Evolutionary conservation across 2,329 filamentous ascomycete species (phyloP).

Genomic region (Pseudopithomyces maydicus): DNA sequence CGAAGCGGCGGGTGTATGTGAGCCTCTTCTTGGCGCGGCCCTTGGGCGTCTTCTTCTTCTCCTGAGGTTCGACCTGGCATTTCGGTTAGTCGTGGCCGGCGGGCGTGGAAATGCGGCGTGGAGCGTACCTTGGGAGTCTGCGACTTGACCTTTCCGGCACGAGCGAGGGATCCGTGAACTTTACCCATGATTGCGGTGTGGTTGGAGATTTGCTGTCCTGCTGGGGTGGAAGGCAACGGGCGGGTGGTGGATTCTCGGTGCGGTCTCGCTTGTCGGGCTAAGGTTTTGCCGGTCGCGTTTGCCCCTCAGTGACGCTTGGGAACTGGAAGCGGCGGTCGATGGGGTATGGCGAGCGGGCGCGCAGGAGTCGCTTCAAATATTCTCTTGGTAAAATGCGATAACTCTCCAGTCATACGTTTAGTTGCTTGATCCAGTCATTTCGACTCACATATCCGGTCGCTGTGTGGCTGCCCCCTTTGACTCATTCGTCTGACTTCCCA

Average conservation of each 20-base stretch:
- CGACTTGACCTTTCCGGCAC: constrained; percentile 94
- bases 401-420: neutral
- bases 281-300: constrained; percentile 6
- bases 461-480: neutral
- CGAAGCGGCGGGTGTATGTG: constrained; percentile 95
- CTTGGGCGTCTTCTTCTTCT: constrained; percentile 98
- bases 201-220: constrained; percentile 6
- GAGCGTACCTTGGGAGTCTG: constrained; percentile 18
- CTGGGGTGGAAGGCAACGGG: neutral
- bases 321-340: constrained; percentile 1
- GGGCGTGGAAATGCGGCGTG: neutral
- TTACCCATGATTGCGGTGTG: constrained; percentile 74
- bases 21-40: constrained; percentile 97
- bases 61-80: constrained; percentile 78
- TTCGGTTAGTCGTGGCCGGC: constrained; percentile 23
- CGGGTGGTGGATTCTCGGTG: constrained; percentile 2
- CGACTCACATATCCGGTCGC: neutral
- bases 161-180: constrained; percentile 91
- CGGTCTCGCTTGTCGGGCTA: constrained; percentile 7
- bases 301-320: neutral
- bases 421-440: neutral
- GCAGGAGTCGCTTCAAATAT: neutral
- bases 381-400: no score
- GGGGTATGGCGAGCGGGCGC: neutral
- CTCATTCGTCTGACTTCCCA: constrained; percentile 3